phyloP scores from a whole-genome alignment of 140 eudicot genomes.

The Ambrosia hybrid region DNA sequence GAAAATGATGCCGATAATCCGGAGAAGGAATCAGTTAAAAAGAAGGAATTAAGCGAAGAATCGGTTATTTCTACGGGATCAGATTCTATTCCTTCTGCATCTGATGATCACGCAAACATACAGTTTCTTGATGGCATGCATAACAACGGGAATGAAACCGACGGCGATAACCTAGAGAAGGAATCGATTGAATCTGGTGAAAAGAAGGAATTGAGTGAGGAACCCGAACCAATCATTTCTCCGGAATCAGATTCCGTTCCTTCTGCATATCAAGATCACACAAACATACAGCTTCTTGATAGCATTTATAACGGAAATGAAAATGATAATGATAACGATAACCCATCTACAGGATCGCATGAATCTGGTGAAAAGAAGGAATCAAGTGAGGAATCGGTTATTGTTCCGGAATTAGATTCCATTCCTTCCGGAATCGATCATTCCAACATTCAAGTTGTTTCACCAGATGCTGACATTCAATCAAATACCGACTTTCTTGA shows the following conservation, averaged over 20 bases:
- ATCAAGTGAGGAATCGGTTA: constrained; percentile 9
- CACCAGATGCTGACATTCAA: constrained; percentile 7
- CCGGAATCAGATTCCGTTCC: constrained; percentile 13
- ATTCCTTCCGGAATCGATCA: background rate
- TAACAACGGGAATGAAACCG: constrained; percentile 1
- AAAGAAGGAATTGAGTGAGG: constrained; percentile 19
- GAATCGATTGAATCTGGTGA: constrained; percentile 15
- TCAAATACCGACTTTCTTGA: constrained; percentile 29
- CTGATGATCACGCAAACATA: constrained; percentile 4
- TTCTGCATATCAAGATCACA: constrained; percentile 14
- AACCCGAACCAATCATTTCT: constrained; percentile 5
- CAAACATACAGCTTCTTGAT: constrained; percentile 19
- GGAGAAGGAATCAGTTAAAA: background rate
- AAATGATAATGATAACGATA: background rate
- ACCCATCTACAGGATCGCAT: background rate
- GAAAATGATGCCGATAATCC: background rate
- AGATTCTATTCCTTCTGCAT: constrained; percentile 22
- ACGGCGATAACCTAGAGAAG: background rate
- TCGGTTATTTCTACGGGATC: constrained; percentile 8
- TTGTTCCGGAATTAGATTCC: constrained; percentile 11
- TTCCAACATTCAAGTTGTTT: constrained; percentile 9
- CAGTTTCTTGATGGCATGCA: constrained; percentile 15
- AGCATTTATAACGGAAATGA: constrained; percentile 1
- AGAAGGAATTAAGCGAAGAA: constrained; percentile 8
- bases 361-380: constrained; percentile 19